phyloP scores from a whole-genome alignment of 2,329 filamentous ascomycete genomes.

The Xylaria polymorpha region DNA sequence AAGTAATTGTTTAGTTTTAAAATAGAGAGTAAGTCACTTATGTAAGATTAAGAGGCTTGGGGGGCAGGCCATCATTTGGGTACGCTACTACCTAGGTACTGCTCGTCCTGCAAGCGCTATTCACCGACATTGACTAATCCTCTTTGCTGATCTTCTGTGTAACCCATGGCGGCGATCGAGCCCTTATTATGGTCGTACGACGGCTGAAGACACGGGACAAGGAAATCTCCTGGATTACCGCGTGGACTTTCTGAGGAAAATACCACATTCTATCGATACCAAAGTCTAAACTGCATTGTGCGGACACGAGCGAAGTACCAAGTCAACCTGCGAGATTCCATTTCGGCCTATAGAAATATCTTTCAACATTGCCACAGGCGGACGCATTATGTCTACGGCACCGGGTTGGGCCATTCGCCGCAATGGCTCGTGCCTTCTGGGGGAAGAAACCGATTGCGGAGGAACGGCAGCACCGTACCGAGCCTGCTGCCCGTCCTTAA shows the following conservation, averaged over 20 bases:
- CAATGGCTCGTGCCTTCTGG: slow-evolving; percentile 34
- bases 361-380: not conserved
- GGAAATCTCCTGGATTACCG: not conserved
- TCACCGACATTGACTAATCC: no score
- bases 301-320: not conserved
- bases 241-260: not conserved
- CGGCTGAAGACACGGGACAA: no score
- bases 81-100: no score
- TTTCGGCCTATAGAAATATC: not conserved
- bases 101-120: not conserved
- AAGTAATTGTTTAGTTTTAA: not conserved
- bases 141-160: no score
- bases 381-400: slow-evolving; percentile 9
- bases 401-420: slow-evolving; percentile 42
- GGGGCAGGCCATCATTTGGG: not conserved
- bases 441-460: slow-evolving; percentile 38
- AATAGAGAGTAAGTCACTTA: not conserved
- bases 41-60: not conserved
- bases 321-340: not conserved
- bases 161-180: no score
- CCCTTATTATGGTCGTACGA: no score
- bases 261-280: not conserved
- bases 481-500: slow-evolving; percentile 41
- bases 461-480: slow-evolving; percentile 27
- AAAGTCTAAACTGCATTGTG: not conserved